Evolutionary conservation across 352 stramenopile genomes (phyloP).

Genomic region (Phytopythium montanum): DNA sequence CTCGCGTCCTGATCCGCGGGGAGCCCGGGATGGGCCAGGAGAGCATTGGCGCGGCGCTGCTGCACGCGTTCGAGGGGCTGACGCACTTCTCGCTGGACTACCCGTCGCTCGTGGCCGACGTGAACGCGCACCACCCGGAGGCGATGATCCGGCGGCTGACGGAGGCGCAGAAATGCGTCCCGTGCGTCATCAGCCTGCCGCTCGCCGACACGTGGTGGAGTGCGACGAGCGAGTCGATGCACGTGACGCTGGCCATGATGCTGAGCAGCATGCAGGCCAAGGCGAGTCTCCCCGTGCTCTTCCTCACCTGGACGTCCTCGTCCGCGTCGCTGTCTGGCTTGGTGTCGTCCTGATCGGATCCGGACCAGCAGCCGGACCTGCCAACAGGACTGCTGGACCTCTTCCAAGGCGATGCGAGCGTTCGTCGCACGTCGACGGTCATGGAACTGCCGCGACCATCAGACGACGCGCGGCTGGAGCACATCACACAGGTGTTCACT

Average conservation of each 20-base stretch:
- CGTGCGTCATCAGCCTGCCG: constrained; percentile 78
- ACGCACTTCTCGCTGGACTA: constrained; percentile 82
- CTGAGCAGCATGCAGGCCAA: constrained; percentile 67
- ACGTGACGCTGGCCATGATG: constrained; percentile 78
- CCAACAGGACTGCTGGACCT: constrained; percentile 50
- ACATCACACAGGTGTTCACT: constrained; percentile 65
- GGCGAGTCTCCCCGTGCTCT: constrained; percentile 65
- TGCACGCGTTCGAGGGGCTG: constrained; percentile 74
- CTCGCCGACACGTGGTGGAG: constrained; percentile 77
- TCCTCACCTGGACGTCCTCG: constrained; percentile 67
- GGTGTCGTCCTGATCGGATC: neutral
- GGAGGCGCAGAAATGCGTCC: constrained; percentile 73
- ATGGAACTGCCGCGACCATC: constrained; percentile 35
- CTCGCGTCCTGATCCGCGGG: constrained; percentile 65
- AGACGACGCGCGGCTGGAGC: constrained; percentile 22
- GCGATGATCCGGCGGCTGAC: constrained; percentile 67
- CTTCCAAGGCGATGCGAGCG: constrained; percentile 44
- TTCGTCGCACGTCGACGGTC: constrained; percentile 38
- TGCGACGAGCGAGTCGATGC: constrained; percentile 70
- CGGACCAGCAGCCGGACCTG: constrained; percentile 13
- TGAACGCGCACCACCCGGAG: constrained; percentile 58
- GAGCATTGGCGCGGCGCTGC: constrained; percentile 52
- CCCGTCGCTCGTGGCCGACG: constrained; percentile 65
- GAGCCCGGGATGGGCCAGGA: constrained; percentile 66
- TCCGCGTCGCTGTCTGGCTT: constrained; percentile 15